These are phyloP conservation scores for Fusarium mundagurra DNA, from an alignment of 2,329 filamentous ascomycete species.

Conservation along the genomic window DNA sequence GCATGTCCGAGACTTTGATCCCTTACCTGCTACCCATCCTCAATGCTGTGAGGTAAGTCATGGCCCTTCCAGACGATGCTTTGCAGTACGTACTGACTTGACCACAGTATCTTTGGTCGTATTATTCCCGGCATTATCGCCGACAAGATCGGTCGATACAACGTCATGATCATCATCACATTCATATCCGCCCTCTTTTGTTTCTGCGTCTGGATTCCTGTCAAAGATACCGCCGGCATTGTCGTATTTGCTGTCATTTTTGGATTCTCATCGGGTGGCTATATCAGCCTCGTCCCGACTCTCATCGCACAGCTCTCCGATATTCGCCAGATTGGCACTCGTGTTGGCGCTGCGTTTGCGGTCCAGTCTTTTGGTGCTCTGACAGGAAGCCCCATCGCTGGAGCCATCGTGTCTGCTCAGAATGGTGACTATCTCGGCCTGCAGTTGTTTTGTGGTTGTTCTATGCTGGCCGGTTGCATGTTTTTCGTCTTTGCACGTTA, in stretches of 20 bases:
- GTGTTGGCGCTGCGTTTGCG: constrained; percentile 72
- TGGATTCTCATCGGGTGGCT: constrained; percentile 74
- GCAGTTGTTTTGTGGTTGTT: constrained; percentile 72
- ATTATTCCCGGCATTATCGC: constrained; percentile 61
- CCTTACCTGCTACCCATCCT: constrained; percentile 66
- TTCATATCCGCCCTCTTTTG: constrained; percentile 58
- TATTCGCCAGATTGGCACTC: constrained; percentile 73
- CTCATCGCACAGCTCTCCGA: constrained; percentile 77
- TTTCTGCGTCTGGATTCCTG: constrained; percentile 60
- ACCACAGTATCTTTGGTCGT: constrained; percentile 58
- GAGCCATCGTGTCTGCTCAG: constrained; percentile 64
- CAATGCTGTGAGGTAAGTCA: constrained; percentile 58
- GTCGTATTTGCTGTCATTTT: constrained; percentile 74
- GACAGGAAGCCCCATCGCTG: constrained; percentile 74
- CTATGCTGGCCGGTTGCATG: constrained; percentile 49
- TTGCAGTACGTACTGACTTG: constrained; percentile 14
- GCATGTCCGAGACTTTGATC: constrained; percentile 53
- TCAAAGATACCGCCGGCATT: constrained; percentile 63
- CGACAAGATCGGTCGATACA: constrained; percentile 57
- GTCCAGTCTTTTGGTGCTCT: constrained; percentile 71
- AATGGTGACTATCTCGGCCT: constrained; percentile 66
- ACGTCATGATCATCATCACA: constrained; percentile 62
- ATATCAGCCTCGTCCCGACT: constrained; percentile 70
- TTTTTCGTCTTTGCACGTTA: constrained; percentile 47
- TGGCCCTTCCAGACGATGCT: neutral